These are phyloP conservation scores for Calonectria pseudoreteaudii DNA, from an alignment of 2,329 filamentous ascomycete genomes.

Conservation along the genomic window DNA sequence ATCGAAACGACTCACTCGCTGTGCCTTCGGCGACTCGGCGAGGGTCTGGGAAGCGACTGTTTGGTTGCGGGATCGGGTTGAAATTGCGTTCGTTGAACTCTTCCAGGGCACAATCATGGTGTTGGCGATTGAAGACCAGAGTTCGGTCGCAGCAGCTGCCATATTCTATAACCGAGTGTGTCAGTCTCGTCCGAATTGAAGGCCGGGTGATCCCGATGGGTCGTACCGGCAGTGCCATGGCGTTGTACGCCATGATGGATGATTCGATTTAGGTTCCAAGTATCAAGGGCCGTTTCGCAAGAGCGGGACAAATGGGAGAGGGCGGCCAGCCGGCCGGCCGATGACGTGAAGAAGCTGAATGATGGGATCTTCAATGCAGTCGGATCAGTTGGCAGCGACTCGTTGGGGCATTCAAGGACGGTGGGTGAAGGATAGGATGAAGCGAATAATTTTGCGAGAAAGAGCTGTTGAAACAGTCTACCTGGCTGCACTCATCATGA, in stretches of 20 bases:
- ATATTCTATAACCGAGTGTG: conserved; percentile 48
- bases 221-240: conserved; percentile 46
- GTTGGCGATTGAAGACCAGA: conserved; percentile 60
- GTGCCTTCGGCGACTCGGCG: conserved; percentile 22
- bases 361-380: conserved; percentile 1
- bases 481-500: conserved; percentile 42
- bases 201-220: conserved; percentile 6
- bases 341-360: conserved; percentile 36
- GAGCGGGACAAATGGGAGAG: conserved; percentile 19
- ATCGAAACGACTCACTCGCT: conserved; percentile 32
- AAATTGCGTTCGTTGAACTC: conserved; percentile 24
- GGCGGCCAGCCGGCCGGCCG: conserved; percentile 29
- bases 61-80: conserved; percentile 24
- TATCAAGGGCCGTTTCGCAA: conserved; percentile 3
- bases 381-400: background rate
- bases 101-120: conserved; percentile 52
- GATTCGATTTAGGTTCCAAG: conserved; percentile 15
- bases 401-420: background rate
- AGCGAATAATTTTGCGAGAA: conserved; percentile 27
- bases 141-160: conserved; percentile 56
- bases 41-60: conserved; percentile 16
- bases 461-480: conserved; percentile 33
- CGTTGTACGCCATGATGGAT: conserved; percentile 43
- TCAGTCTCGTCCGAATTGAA: conserved; percentile 34
- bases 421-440: conserved; percentile 15